phyloP scores from a whole-genome alignment of 257 asterid species.

The Solanum raphanifolium region DNA sequence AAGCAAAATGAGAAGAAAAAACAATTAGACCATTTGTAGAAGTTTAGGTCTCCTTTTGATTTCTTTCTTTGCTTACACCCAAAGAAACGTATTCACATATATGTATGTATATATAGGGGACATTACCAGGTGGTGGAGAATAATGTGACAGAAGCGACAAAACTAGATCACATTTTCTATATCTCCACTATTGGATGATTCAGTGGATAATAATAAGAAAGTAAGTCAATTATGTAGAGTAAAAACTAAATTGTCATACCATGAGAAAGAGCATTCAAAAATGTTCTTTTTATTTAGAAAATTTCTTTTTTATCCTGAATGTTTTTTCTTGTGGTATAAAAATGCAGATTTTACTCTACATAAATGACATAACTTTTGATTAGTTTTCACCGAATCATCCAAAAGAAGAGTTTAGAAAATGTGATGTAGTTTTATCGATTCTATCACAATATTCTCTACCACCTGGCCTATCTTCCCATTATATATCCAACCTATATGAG shows the following conservation, averaged over 20 bases:
- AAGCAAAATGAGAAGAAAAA: neutral
- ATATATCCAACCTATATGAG: neutral
- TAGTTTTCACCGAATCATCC: too few species aligned
- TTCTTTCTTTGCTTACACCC: neutral
- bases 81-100: neutral
- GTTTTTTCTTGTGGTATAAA: too few species aligned
- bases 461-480: neutral
- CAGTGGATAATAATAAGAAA: neutral
- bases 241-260: neutral
- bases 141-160: too few species aligned
- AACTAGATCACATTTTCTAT: too few species aligned
- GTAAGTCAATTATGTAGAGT: neutral
- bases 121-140: neutral
- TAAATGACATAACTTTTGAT: too few species aligned
- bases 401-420: neutral
- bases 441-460: neutral
- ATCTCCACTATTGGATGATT: neutral
- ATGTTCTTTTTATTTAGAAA: too few species aligned
- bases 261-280: neutral
- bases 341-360: too few species aligned
- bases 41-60: neutral
- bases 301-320: too few species aligned
- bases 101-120: neutral
- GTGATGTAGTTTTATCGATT: neutral
- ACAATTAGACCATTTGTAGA: neutral